Evolutionary conservation across 768 basidiomycete species (phyloP).

Genomic region (Suillus clintonianus): DNA sequence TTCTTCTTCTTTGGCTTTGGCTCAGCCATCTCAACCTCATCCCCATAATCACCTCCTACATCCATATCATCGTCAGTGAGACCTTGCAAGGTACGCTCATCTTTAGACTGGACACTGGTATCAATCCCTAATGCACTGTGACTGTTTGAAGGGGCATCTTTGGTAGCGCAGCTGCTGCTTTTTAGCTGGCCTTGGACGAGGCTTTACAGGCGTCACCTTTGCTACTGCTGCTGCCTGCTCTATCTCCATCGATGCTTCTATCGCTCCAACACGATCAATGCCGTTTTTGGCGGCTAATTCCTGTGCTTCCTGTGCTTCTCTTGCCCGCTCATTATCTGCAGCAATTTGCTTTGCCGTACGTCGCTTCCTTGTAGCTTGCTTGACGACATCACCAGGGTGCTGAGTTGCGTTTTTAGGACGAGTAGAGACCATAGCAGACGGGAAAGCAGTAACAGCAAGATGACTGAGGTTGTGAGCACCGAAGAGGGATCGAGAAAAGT

Average conservation of each 20-base stretch:
- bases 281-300: not conserved
- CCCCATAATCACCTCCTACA: not conserved
- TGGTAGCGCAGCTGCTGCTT: no score
- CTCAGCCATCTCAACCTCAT: not conserved
- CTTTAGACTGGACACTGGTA: not conserved
- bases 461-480: not conserved
- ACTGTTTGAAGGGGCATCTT: not conserved
- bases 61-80: not conserved
- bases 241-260: constrained; percentile 6
- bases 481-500: not conserved
- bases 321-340: constrained; percentile 1
- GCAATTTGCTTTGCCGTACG: constrained; percentile 10
- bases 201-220: no score
- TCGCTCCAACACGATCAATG: not conserved
- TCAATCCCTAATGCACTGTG: not conserved
- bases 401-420: constrained; percentile 4
- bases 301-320: constrained; percentile 2
- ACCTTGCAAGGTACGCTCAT: not conserved
- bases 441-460: not conserved
- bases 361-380: constrained; percentile 1
- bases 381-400: constrained; percentile 8
- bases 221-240: not conserved
- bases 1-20: not conserved
- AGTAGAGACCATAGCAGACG: not conserved
- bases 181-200: no score